Conservation (phyloP, 2,329 filamentous ascomycete species). For the Ascochyta fabae region DNA sequence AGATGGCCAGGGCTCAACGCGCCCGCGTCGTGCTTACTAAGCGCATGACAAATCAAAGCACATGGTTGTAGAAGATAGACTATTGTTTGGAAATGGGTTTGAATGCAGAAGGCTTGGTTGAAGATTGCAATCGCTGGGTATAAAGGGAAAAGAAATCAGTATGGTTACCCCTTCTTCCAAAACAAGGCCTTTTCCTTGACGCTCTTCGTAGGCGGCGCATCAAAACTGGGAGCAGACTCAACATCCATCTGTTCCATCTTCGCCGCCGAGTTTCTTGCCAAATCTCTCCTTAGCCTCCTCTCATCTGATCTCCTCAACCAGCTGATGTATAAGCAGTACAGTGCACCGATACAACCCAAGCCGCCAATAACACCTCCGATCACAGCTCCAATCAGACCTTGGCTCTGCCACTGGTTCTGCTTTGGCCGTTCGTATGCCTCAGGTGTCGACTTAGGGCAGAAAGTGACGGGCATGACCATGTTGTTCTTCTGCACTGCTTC, state of each 20-base stretch:
- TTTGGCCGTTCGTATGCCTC: constrained; percentile 39
- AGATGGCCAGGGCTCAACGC: not conserved
- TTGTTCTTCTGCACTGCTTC: constrained; percentile 48
- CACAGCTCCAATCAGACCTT: constrained; percentile 49
- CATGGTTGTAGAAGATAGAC: not conserved
- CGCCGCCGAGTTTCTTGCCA: constrained; percentile 34
- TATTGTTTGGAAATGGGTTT: not conserved
- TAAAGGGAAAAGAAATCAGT: not conserved
- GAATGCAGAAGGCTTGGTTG: not conserved
- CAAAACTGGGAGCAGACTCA: constrained; percentile 42
- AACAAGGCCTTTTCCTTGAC: constrained; percentile 35
- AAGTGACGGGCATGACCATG: constrained; percentile 51
- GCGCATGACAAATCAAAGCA: not conserved
- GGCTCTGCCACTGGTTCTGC: constrained; percentile 37
- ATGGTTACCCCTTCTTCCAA: constrained; percentile 39
- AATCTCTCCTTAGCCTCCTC: constrained; percentile 34
- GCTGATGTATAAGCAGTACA: constrained; percentile 40
- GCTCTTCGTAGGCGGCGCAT: constrained; percentile 38
- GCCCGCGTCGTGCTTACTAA: constrained; percentile 5
- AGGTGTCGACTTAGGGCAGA: constrained; percentile 50
- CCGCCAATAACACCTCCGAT: constrained; percentile 49
- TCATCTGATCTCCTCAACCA: constrained; percentile 38
- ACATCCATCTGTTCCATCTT: constrained; percentile 45
- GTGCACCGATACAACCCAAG: constrained; percentile 35
- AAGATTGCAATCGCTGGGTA: not conserved